A percentile compares a stretch with the other conserved stretches of the same genome.
Evolutionary conservation across 2,329 filamentous ascomycete genomes (phyloP).

Genomic region (Sporothrix protearum): DNA sequence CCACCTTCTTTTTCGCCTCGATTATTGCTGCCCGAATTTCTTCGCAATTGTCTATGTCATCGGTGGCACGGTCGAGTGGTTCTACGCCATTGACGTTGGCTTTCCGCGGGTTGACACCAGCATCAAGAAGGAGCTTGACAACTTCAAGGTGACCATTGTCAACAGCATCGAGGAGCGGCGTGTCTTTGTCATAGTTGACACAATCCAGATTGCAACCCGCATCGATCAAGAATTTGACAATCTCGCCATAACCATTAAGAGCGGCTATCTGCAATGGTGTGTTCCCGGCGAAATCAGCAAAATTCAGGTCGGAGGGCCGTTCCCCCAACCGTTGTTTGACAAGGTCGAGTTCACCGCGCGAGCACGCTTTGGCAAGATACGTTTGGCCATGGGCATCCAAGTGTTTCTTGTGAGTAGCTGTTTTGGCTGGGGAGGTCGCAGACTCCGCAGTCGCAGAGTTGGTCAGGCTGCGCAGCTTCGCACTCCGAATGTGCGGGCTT

Average conservation of each 20-base stretch:
- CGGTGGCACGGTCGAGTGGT: constrained; percentile 76
- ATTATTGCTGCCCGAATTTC: constrained; percentile 70
- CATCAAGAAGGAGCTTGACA: constrained; percentile 75
- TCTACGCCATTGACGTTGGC: constrained; percentile 91
- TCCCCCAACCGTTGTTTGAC: constrained; percentile 73
- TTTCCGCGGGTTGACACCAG: constrained; percentile 86
- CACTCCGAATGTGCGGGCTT: constrained; percentile 57
- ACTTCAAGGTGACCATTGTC: constrained; percentile 92
- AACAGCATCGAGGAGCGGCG: constrained; percentile 90
- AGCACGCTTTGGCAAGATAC: constrained; percentile 81
- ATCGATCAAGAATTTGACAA: constrained; percentile 81
- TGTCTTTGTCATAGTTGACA: constrained; percentile 78
- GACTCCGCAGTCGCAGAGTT: constrained; percentile 57
- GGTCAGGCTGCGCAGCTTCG: constrained; percentile 54
- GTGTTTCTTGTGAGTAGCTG: constrained; percentile 74
- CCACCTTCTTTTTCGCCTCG: constrained; percentile 55
- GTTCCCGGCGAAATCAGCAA: constrained; percentile 92
- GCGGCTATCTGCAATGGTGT: constrained; percentile 91
- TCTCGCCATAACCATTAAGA: constrained; percentile 78
- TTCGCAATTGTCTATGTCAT: constrained; percentile 71
- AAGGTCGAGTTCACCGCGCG: constrained; percentile 74
- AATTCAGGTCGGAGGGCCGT: constrained; percentile 81
- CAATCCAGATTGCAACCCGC: constrained; percentile 82
- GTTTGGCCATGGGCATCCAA: constrained; percentile 92
- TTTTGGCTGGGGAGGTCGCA: constrained; percentile 63